Percentiles rank a stretch among this genome's conserved stretches.
Evolutionary conservation across 2,329 filamentous ascomycete genomes (phyloP).

Genomic region (Geosmithia putterillii): DNA sequence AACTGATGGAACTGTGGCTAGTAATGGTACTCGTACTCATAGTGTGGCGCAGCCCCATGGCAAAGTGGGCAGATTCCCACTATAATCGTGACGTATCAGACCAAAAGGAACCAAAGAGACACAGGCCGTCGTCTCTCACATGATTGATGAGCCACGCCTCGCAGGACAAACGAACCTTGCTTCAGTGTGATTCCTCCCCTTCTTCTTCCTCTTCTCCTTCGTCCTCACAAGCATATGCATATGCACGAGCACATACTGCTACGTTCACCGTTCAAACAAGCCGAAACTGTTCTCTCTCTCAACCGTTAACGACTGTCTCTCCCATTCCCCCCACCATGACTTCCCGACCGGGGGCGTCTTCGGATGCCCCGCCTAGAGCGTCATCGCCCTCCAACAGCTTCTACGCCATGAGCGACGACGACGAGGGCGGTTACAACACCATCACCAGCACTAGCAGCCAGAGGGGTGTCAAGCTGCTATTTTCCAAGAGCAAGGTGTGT

Average conservation of each 20-base stretch:
- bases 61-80: neutral
- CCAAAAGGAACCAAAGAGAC: neutral
- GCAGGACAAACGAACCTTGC: no score
- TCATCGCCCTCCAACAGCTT: slow-evolving; percentile 75
- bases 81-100: neutral
- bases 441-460: slow-evolving; percentile 69
- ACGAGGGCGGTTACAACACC: slow-evolving; percentile 90
- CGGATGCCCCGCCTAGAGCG: slow-evolving; percentile 19
- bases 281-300: neutral
- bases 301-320: neutral
- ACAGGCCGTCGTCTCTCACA: neutral
- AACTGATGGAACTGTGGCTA: neutral
- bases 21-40: no score
- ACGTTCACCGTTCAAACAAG: neutral
- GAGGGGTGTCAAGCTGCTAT: slow-evolving; percentile 83
- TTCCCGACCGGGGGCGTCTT: neutral
- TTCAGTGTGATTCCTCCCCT: no score
- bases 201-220: no score
- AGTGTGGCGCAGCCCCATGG: neutral
- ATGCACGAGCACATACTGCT: no score
- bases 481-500: slow-evolving; percentile 86
- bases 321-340: neutral
- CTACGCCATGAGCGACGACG: slow-evolving; percentile 93
- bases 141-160: no score
- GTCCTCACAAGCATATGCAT: no score